Conservation (phyloP, 2,329 filamentous ascomycete genomes). For the Colletotrichum godetiae region DNA sequence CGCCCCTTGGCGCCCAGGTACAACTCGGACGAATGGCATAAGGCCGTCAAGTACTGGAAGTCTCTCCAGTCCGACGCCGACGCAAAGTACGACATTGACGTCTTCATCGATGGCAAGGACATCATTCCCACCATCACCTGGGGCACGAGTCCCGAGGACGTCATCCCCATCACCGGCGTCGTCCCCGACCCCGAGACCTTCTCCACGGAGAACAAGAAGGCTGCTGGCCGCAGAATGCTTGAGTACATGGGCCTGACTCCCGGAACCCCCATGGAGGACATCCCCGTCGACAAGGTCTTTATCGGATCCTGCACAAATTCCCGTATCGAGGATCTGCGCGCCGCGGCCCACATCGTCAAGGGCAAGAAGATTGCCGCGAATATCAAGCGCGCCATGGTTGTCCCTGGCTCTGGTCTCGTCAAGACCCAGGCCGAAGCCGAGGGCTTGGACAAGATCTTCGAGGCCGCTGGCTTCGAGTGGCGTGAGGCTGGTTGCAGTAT, state of each 20-base stretch:
- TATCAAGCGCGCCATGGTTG: constrained; percentile 94
- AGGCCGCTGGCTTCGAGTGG: constrained; percentile 95
- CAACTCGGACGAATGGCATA: constrained; percentile 89
- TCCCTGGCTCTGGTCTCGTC: constrained; percentile 93
- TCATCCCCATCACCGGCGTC: constrained; percentile 91
- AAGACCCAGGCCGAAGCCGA: constrained; percentile 92
- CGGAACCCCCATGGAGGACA: constrained; percentile 92
- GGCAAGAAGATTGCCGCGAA: constrained; percentile 89
- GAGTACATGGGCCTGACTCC: constrained; percentile 96
- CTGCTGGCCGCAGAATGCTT: constrained; percentile 81
- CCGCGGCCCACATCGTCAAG: constrained; percentile 86
- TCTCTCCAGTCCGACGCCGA: constrained; percentile 86
- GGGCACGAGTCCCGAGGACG: constrained; percentile 97
- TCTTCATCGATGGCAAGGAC: constrained; percentile 92
- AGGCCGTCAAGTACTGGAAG: constrained; percentile 88
- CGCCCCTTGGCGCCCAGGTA: constrained; percentile 87
- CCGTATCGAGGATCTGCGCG: constrained; percentile 93
- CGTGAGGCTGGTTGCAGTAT: constrained; percentile 98
- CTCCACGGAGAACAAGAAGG: constrained; percentile 81
- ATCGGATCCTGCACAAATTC: constrained; percentile 99
- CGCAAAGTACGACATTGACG: constrained; percentile 89
- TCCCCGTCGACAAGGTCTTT: constrained; percentile 93
- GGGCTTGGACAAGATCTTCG: constrained; percentile 92
- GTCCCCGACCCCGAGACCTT: constrained; percentile 94
- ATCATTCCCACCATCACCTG: constrained; percentile 94